Evolutionary conservation across 169 alveolate species (phyloP).

Genomic region (Plasmodium billcollinsi): DNA sequence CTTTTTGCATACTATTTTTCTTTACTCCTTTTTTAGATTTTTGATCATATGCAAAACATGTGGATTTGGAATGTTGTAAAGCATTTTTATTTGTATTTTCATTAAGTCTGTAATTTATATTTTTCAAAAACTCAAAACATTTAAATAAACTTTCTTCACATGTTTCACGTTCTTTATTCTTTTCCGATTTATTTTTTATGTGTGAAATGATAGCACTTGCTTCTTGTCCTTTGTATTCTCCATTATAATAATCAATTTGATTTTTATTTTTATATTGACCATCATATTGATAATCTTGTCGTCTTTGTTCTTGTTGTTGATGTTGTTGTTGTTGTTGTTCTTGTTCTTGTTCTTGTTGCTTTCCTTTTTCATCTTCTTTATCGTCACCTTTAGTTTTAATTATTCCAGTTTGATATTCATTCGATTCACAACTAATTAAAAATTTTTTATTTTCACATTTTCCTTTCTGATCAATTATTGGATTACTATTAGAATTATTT

Average conservation of each 20-base stretch:
- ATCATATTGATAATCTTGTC: too few relatives aligned
- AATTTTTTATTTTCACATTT: too few relatives aligned
- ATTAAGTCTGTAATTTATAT: conserved; percentile 27
- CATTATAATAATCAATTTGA: conserved; percentile 10
- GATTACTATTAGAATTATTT: too few relatives aligned
- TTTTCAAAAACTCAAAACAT: conserved; percentile 70
- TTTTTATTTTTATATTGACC: too few relatives aligned
- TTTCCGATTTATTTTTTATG: not conserved
- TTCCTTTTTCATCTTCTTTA: conserved; percentile 1
- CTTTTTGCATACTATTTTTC: conserved; percentile 33
- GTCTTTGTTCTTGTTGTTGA: too few relatives aligned
- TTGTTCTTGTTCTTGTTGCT: too few relatives aligned
- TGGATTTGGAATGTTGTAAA: not conserved
- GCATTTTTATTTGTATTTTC: conserved; percentile 20
- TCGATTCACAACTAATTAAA: too few relatives aligned
- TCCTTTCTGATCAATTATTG: too few relatives aligned
- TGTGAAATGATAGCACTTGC: not conserved
- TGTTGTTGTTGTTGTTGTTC: too few relatives aligned
- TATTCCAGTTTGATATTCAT: too few relatives aligned
- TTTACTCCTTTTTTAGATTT: conserved; percentile 27
- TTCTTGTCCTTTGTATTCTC: not conserved
- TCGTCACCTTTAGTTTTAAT: not conserved
- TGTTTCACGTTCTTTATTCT: conserved; percentile 14
- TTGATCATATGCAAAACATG: conserved; percentile 23
- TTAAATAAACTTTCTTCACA: conserved; percentile 69